A percentile compares a stretch with the other conserved stretches of the same genome.
Conservation (phyloP, 1,284 basidiomycete species). For the Cutaneotrichosporon daszewskae region DNA sequence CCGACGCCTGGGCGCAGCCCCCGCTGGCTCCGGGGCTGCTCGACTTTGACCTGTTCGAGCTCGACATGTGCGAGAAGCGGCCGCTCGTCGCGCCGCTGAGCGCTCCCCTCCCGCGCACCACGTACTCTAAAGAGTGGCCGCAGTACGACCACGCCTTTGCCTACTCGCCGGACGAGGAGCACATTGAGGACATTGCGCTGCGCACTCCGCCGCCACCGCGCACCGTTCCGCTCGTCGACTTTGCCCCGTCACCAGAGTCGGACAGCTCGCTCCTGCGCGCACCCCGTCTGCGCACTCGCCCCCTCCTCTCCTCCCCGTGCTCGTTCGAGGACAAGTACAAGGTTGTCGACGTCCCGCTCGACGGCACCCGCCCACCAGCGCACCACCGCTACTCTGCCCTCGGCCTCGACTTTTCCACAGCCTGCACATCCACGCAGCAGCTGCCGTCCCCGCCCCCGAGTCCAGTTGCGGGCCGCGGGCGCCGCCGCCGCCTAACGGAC, state of each 20-base stretch:
- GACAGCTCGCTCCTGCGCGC: conserved; percentile 4
- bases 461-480: neutral
- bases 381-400: conserved; percentile 9
- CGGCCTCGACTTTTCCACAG: conserved; percentile 11
- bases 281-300: conserved; percentile 2
- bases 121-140: too few species aligned
- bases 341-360: neutral
- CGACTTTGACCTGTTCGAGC: too few species aligned
- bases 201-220: too few species aligned
- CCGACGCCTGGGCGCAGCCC: too few species aligned
- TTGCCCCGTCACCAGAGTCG: too few species aligned
- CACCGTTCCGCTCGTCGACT: too few species aligned
- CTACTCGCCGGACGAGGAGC: neutral
- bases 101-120: too few species aligned
- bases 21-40: too few species aligned
- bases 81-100: too few species aligned
- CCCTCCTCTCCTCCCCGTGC: conserved; percentile 1
- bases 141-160: too few species aligned
- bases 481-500: neutral
- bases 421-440: neutral
- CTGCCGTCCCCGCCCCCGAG: conserved; percentile 4
- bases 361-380: conserved; percentile 9
- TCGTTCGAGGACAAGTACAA: neutral
- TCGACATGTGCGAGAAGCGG: too few species aligned
- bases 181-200: conserved; percentile 3